Evolutionary conservation across 2,329 filamentous ascomycete species (phyloP), one percentile per base, ranked within the genome.

Genomic region (Arthrinium phaeospermum): DNA sequence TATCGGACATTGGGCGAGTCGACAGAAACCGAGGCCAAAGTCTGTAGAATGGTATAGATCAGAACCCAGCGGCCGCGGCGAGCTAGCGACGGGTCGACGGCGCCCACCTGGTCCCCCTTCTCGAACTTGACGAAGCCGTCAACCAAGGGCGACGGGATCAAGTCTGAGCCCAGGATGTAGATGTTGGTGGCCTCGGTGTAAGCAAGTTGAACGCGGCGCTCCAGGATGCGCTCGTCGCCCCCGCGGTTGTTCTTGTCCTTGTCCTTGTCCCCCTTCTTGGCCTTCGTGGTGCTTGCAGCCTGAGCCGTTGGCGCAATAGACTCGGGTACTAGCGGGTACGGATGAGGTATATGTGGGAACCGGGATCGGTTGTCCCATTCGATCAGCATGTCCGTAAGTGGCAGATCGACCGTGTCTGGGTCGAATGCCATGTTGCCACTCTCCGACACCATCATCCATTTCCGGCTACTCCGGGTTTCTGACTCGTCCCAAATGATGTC

Each of bases 321-420:
- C 61, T 88, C 84, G 1, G 92, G 91, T 3, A 93, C 84, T 0
- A 93, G 81, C 0, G 91, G 91, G 74, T 91, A 92, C 0, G 92
- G 91, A 72, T 92, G 88, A 0, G 91, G 89, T 64, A 93, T 89
- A 73, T 92, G 90, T 4, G 91, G 91, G 77, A 89, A 91, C 10
- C 87, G 85, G 75, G 89, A 83, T 70, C 85, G 86, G 73, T 88
- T 91, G 80, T 93, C 91, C 74, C 90, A 93, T 71, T 88, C 86
- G 71, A 92, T 84, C 4, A 93, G 82, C 79, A 93, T 88, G 75
- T 93, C 91, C 0, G 90, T 92, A 75, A 93, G 86, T 1, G 90
- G 89, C n/a, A 92, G 82, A 61, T 89, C 89, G 0, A 78, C 69
- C 1, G 84, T 83, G 75, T 90, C 87, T 1, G 87, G 82, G 27